Base-by-base conservation (phyloP, 352 stramenopile species). In the Thalassiosira sp. region DNA sequence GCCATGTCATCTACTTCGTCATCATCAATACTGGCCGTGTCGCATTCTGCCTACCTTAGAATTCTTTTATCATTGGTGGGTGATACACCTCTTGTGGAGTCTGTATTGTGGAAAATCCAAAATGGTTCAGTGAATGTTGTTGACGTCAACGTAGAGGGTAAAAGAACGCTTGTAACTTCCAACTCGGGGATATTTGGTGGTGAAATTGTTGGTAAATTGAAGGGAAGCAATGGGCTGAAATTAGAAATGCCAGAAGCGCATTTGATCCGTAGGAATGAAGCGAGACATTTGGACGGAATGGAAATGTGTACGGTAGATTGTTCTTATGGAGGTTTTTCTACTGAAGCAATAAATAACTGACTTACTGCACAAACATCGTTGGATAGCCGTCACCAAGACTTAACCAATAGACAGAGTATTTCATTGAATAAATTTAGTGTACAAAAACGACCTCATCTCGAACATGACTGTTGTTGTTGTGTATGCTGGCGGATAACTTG, bases 51-150 rank as follows among this genome's bases (percentile, higher is more conserved):
- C 0, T 91, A 84, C 73, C 53, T 91, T 31, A 54, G 79, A 64
- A 70, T 89, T 3, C 31, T 91, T n/a, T 61, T 91, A 16, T 72
- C 70, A 8, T 49, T 87, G 43, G 61, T 82, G 10, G 49, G 71
- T 54, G 69, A 89, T 58, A 49, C 75, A 48, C 68, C 86, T 31
- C 69, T 91, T 45, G 40, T 70, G n/a, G 20, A 86, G 63, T 83
- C 79, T 42, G 73, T 71, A 16, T 63, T 77, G 10, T 62, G 65
- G 52, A 80, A 81, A 31, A 71, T 84, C 49, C 60, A 78, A 22
- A 91, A 91, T 74, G 78, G 81, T 35, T 83, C 72, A 48, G 76
- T 91, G 3, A 90, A 87, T 73, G 79, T 91, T 7, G 49, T 91
- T 13, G 86, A 91, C 69, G 60, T 90, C 15, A 88, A 81, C 28